These are phyloP conservation scores for Cucumis melo DNA, from an alignment of 306 rosid genomes.

Conservation along the genomic window DNA sequence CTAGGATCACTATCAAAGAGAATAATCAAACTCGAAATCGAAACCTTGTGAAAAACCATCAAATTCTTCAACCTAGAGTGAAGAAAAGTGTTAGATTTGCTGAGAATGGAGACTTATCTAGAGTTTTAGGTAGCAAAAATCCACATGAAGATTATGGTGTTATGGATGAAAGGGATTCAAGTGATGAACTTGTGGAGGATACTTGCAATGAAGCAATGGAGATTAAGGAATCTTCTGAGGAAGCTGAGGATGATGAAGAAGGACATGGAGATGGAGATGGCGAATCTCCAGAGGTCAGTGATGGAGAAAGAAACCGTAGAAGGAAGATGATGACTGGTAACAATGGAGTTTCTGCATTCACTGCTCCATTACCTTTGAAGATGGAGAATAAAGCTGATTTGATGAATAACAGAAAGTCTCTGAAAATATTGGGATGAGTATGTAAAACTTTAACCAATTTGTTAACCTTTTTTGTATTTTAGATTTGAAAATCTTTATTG, in stretches of 20 bases:
- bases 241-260: slow-evolving; percentile 34
- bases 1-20: slow-evolving; percentile 15
- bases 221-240: slow-evolving; percentile 30
- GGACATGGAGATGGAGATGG: slow-evolving; percentile 6
- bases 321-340: slow-evolving; percentile 14
- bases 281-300: slow-evolving; percentile 25
- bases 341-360: slow-evolving; percentile 30
- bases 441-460: not conserved
- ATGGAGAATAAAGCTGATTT: slow-evolving; percentile 61
- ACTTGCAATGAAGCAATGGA: slow-evolving; percentile 30
- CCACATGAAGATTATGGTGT: slow-evolving; percentile 28
- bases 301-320: slow-evolving; percentile 31
- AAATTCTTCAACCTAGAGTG: slow-evolving; percentile 42
- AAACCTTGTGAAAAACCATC: slow-evolving; percentile 20
- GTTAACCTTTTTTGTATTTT: not conserved
- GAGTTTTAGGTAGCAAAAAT: slow-evolving; percentile 22
- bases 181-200: slow-evolving; percentile 45
- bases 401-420: slow-evolving; percentile 30
- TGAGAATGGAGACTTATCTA: slow-evolving; percentile 36
- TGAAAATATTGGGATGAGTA: slow-evolving; percentile 29
- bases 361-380: slow-evolving; percentile 67
- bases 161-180: slow-evolving; percentile 41
- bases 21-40: slow-evolving; percentile 17
- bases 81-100: slow-evolving; percentile 75
- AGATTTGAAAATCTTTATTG: not conserved